Evolutionary conservation across 2,329 filamentous ascomycete species (phyloP).

Genomic region (Sclerotinia glacialis): DNA sequence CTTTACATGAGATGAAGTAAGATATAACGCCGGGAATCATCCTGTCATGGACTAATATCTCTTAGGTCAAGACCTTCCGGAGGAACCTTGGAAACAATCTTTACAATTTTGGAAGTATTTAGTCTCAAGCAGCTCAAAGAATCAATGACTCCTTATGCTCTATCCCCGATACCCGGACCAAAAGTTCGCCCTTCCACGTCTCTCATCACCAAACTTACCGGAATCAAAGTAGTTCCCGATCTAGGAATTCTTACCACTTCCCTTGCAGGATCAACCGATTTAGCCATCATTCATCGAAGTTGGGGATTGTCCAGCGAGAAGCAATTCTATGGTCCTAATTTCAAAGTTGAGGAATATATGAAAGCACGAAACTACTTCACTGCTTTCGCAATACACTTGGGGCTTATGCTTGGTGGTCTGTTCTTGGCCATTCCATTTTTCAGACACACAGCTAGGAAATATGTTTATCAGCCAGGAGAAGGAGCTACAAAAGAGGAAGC

Average conservation of each 20-base stretch:
- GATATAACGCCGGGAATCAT: slow-evolving; percentile 17
- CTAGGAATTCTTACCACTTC: slow-evolving; percentile 57
- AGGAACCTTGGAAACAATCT: slow-evolving; percentile 65
- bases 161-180: slow-evolving; percentile 52
- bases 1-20: slow-evolving; percentile 46
- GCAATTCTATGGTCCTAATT: slow-evolving; percentile 59
- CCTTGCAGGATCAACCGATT: slow-evolving; percentile 49
- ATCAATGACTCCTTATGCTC: slow-evolving; percentile 51
- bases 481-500: slow-evolving; percentile 53
- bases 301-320: slow-evolving; percentile 56
- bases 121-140: slow-evolving; percentile 48
- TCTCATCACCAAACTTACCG: slow-evolving; percentile 49
- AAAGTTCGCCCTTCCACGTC: slow-evolving; percentile 29
- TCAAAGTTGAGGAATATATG: slow-evolving; percentile 56
- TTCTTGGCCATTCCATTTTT: slow-evolving; percentile 41
- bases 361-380: slow-evolving; percentile 50
- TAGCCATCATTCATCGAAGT: slow-evolving; percentile 55
- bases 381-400: slow-evolving; percentile 51
- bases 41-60: slow-evolving; percentile 12
- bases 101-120: slow-evolving; percentile 57
- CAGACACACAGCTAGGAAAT: slow-evolving; percentile 45
- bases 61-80: slow-evolving; percentile 55
- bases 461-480: slow-evolving; percentile 53
- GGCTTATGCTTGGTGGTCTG: slow-evolving; percentile 45
- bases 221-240: slow-evolving; percentile 48